These are phyloP conservation scores for Serendipita indica DNA, from an alignment of 768 basidiomycete genomes.

Conservation along the genomic window DNA sequence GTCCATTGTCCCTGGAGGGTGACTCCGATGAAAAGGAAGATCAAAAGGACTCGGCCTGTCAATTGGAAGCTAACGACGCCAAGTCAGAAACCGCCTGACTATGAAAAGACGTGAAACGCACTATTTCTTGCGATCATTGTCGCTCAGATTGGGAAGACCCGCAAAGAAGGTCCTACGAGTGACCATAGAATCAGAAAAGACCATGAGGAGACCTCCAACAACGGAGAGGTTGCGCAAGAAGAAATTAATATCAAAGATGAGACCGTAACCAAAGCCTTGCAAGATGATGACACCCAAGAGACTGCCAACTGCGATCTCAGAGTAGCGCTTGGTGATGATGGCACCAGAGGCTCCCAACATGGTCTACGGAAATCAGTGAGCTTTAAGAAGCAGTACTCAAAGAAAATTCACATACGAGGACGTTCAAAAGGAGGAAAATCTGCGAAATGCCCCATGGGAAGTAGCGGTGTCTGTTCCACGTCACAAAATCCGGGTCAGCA, in stretches of 20 bases:
- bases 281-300: conserved; percentile 83
- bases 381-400: not conserved
- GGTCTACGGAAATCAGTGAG: conserved; percentile 33
- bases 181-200: conserved; percentile 90
- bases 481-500: not conserved
- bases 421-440: conserved; percentile 79
- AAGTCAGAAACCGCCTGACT: not conserved
- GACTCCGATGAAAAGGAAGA: conserved; percentile 98
- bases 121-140: conserved; percentile 98
- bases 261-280: conserved; percentile 96
- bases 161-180: conserved; percentile 80
- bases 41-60: conserved; percentile 88
- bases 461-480: conserved; percentile 57
- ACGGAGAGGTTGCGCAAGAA: conserved; percentile 98
- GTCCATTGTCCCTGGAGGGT: conserved; percentile 88
- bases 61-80: conserved; percentile 66
- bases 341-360: conserved; percentile 78
- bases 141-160: conserved; percentile 75
- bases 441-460: conserved; percentile 96
- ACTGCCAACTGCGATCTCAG: conserved; percentile 80
- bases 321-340: conserved; percentile 73
- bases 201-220: conserved; percentile 97
- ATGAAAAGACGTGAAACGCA: conserved; percentile 27
- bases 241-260: conserved; percentile 99
- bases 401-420: conserved; percentile 49